Evolutionary conservation across 202 grass and related monocot genomes (phyloP).

Genomic region (Setaria italica): DNA sequence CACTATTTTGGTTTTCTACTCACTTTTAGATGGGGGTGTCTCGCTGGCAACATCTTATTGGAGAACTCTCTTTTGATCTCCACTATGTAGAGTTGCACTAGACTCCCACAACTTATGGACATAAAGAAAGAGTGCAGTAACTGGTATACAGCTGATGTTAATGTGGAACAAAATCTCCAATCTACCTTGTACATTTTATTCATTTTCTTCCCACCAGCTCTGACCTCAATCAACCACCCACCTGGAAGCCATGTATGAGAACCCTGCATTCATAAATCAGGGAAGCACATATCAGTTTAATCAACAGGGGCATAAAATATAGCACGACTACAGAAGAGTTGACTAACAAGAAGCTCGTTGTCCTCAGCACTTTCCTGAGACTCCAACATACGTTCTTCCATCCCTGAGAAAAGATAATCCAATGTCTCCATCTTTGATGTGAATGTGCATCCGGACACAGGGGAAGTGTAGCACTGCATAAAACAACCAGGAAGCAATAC

Average conservation of each 20-base stretch:
- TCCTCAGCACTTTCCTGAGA: not conserved
- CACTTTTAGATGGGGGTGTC: not conserved
- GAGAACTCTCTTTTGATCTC: constrained; percentile 26
- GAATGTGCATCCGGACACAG: constrained; percentile 60
- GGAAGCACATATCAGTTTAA: constrained; percentile 27
- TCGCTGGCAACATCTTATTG: not conserved
- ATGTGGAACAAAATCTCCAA: constrained; percentile 27
- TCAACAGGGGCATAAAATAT: constrained; percentile 15
- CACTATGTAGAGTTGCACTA: constrained; percentile 1
- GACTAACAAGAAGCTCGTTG: constrained; percentile 45
- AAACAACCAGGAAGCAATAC: constrained; percentile 20
- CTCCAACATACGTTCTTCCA: constrained; percentile 40
- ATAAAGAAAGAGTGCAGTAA: not conserved
- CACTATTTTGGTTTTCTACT: not conserved
- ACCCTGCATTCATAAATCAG: constrained; percentile 30
- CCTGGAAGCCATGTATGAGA: constrained; percentile 57
- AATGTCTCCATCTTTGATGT: constrained; percentile 55
- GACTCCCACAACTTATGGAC: not conserved
- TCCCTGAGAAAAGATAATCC: constrained; percentile 47
- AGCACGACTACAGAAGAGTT: not conserved
- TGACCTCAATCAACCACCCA: constrained; percentile 60
- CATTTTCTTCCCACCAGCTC: constrained; percentile 51
- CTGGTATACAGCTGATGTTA: constrained; percentile 16
- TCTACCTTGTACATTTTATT: constrained; percentile 78
- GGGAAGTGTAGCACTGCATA: constrained; percentile 70